Evolutionary conservation across 768 basidiomycete genomes (phyloP), one percentile per base, ranked within the genome.

Genomic region (Termitomyces sp.): DNA sequence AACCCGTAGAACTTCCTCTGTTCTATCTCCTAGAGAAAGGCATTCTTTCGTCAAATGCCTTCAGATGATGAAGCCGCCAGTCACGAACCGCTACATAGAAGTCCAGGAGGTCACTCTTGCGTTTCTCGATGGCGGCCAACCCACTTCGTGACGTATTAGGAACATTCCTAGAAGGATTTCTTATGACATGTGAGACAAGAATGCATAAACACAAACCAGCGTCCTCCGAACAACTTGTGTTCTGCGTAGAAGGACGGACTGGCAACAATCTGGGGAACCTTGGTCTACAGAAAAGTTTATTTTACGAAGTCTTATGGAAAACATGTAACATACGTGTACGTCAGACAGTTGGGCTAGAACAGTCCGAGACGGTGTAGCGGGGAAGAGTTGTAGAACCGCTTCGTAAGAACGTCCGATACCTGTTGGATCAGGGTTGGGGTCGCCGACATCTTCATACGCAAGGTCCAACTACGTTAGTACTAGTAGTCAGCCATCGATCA

Each of bases 391-490:
- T n/a, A 76, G 45, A 12, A 69, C 65, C 11, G 66, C 63, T 58
- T 75, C 74, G 54, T 74, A 75, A 2, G 73, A 75, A 20, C 73
- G 67, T n/a, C 75, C 75, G 13, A 75, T 64, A 36, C 75, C 75
- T 6, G 64, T 67, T 18, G 74, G 75, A 33, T 69, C 68, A 8
- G 74, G 75, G 49, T 75, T 68, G 0, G 75, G 75, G 51, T 76
- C 61, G 3, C 74, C 75, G 6, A 76, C 73, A 45, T 76, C 75
- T 61, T 76, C 75, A 55, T 76, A 75, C 11, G 74, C 59, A 9
- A 76, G 68, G 46, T 76, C 73, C 15, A 76, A 63, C 75, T 76
- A 54, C 11, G 13, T 18, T 27, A 33, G 24, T 24, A 15, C 4
- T 13, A n/a, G 2, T 58, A n/a, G 2, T 58, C 9, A 51, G 46